phyloP scores from a whole-genome alignment of 2,329 filamentous ascomycete species.

The Immersiporthe knoxdaviesiana region DNA sequence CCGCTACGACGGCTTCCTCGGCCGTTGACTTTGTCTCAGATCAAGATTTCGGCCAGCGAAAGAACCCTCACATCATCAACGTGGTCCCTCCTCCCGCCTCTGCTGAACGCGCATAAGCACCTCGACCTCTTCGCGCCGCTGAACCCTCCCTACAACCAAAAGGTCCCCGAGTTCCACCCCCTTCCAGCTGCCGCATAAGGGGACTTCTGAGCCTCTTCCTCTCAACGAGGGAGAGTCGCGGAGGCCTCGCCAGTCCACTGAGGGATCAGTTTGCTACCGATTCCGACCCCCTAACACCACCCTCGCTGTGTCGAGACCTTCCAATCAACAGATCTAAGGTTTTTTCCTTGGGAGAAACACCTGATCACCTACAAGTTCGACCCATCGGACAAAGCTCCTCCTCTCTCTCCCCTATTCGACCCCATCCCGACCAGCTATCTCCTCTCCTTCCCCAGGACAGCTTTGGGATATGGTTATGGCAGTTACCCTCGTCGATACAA shows the following conservation, averaged over 20 bases:
- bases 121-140: conserved; percentile 53
- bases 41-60: conserved; percentile 71
- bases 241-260: conserved; percentile 91
- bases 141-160: conserved; percentile 50
- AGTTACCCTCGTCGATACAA: conserved; percentile 60
- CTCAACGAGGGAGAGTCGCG: conserved; percentile 99
- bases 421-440: conserved; percentile 32
- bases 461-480: conserved; percentile 67
- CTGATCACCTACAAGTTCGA: conserved; percentile 10
- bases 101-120: conserved; percentile 54
- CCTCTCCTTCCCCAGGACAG: conserved; percentile 32
- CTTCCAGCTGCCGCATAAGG: conserved; percentile 99
- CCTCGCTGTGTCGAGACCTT: conserved; percentile 34
- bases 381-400: conserved; percentile 24
- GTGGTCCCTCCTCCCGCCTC: conserved; percentile 60
- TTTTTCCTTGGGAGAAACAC: neutral
- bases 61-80: conserved; percentile 70
- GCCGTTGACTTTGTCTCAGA: conserved; percentile 66
- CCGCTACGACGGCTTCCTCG: conserved; percentile 62
- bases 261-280: conserved; percentile 89
- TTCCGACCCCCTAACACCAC: conserved; percentile 89
- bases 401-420: conserved; percentile 26
- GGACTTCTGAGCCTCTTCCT: conserved; percentile 98
- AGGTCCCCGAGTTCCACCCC: conserved; percentile 60
- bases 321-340: conserved; percentile 12